Percentiles rank a stretch among this genome's conserved stretches.
Conservation (phyloP, 73 alveolate genomes). For the Paramecium primaurelia region DNA sequence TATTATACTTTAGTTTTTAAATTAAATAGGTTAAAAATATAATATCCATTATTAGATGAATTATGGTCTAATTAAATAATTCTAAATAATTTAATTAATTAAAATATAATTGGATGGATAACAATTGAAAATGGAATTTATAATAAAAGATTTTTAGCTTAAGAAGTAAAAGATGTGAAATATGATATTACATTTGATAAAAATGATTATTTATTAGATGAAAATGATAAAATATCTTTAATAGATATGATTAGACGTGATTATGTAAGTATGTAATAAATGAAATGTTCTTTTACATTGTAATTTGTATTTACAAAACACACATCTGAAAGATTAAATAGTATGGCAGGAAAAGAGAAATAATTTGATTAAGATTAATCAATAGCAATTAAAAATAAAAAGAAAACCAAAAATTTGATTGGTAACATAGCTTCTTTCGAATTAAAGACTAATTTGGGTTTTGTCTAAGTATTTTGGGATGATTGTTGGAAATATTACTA, state of each 20-base stretch:
- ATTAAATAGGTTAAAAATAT: neutral
- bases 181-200: too few relatives aligned
- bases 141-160: neutral
- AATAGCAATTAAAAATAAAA: too few relatives aligned
- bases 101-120: neutral
- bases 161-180: neutral
- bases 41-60: neutral
- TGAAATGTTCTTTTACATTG: neutral
- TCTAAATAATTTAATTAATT: too few relatives aligned
- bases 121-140: neutral
- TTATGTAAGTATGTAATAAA: neutral
- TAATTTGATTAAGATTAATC: neutral
- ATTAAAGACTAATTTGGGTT: neutral
- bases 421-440: neutral
- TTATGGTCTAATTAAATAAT: neutral
- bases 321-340: neutral
- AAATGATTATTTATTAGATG: neutral
- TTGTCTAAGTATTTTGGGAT: neutral
- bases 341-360: neutral
- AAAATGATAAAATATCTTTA: neutral
- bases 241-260: neutral
- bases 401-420: too few relatives aligned
- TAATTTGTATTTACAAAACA: neutral
- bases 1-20: neutral
- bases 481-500: neutral